Conservation (phyloP, 2,329 filamentous ascomycete species). For the Chaetomiaceae sp. region DNA sequence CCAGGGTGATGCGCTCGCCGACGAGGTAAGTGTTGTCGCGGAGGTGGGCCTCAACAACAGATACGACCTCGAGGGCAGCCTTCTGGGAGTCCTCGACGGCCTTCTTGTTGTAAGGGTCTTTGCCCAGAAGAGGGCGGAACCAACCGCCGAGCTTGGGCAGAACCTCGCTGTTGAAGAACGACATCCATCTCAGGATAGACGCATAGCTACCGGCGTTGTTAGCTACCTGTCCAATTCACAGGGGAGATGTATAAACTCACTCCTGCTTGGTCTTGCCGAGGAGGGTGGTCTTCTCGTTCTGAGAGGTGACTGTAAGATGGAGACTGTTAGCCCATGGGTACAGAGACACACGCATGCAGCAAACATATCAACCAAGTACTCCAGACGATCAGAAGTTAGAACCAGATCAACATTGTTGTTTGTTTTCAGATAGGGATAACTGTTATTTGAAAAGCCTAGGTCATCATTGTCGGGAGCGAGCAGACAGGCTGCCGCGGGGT, state of each 20-base stretch:
- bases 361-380: conserved; percentile 28
- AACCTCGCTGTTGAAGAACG: conserved; percentile 87
- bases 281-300: conserved; percentile 99
- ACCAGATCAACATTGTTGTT: conserved; percentile 71
- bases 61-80: conserved; percentile 59
- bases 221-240: not conserved
- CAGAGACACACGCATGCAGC: conserved; percentile 17
- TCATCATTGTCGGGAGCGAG: conserved; percentile 53
- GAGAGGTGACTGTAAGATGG: conserved; percentile 71
- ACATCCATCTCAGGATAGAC: conserved; percentile 97
- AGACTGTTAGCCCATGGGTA: conserved; percentile 18
- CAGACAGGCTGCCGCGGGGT: conserved; percentile 11
- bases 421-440: conserved; percentile 98
- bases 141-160: conserved; percentile 66
- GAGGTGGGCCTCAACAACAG: conserved; percentile 79
- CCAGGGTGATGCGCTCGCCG: conserved; percentile 93
- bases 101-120: conserved; percentile 96
- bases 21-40: conserved; percentile 93
- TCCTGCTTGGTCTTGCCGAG: conserved; percentile 99
- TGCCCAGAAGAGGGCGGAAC: conserved; percentile 81
- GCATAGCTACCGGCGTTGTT: conserved; percentile 58
- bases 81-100: conserved; percentile 73
- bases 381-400: conserved; percentile 69
- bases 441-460: conserved; percentile 65
- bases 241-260: conserved; percentile 41